A percentile compares a stretch with the other conserved stretches of the same genome.
Conservation (phyloP, 768 basidiomycete genomes). For the Pleurotus citrinopileatus region DNA sequence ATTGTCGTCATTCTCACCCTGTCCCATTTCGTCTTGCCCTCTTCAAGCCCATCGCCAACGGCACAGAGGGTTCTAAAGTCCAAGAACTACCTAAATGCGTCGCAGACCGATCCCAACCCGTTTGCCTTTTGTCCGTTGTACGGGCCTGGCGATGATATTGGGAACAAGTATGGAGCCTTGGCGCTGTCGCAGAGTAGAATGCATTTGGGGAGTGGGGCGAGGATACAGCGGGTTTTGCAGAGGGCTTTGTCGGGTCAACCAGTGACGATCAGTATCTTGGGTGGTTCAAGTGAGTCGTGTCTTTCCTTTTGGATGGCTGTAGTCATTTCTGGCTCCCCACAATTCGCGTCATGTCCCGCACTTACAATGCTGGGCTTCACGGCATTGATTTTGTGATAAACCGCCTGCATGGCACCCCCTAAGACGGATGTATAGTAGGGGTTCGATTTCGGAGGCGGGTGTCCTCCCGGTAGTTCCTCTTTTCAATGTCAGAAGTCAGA, state of each 20-base stretch:
- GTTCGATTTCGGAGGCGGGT: no score
- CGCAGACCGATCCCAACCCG: conserved; percentile 58
- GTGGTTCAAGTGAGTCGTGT: conserved; percentile 74
- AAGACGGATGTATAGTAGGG: no score
- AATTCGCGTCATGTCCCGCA: no score
- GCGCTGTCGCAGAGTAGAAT: conserved; percentile 71
- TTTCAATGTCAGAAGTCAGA: no score
- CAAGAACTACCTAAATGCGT: conserved; percentile 79
- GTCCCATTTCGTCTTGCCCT: conserved; percentile 53
- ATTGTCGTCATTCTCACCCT: conserved; percentile 54
- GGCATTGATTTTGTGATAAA: no score
- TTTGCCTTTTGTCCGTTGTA: conserved; percentile 92
- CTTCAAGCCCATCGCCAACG: conserved; percentile 15
- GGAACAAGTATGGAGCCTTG: conserved; percentile 72
- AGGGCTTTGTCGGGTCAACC: conserved; percentile 83
- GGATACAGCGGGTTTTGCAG: conserved; percentile 79
- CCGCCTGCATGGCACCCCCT: no score
- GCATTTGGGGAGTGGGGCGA: conserved; percentile 77
- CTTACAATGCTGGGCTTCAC: no score
- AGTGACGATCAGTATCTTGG: conserved; percentile 86
- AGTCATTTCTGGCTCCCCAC: no score
- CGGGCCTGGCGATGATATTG: conserved; percentile 79
- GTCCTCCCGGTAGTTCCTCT: no score
- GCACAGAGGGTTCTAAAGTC: conserved; percentile 38
- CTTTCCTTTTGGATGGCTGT: no score